Percentiles rank a stretch among this genome's conserved stretches.
phyloP scores from a whole-genome alignment of 208 protist species.

The Strigomonas culicis region DNA sequence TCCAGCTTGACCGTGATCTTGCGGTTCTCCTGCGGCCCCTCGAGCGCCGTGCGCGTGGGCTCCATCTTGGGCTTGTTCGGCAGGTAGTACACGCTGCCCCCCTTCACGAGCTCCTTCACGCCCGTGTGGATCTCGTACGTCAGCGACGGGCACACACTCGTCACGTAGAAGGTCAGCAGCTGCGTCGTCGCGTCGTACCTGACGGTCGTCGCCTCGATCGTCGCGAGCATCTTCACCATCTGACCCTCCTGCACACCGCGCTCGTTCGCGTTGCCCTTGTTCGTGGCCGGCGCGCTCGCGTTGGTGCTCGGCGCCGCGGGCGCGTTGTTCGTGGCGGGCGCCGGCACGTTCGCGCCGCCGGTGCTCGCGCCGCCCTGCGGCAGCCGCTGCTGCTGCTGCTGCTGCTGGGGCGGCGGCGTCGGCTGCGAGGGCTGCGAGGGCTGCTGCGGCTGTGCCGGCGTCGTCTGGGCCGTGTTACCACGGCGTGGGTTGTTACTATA shows the following conservation, averaged over 20 bases:
- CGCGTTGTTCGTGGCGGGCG: constrained; percentile 17
- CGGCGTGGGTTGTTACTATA: constrained; percentile 45
- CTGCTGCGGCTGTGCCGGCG: background rate
- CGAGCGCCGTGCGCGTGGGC: constrained; percentile 61
- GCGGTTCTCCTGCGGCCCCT: constrained; percentile 65
- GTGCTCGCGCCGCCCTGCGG: constrained; percentile 16
- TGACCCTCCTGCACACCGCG: constrained; percentile 86
- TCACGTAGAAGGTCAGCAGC: constrained; percentile 78
- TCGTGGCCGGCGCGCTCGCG: constrained; percentile 13
- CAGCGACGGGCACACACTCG: constrained; percentile 55
- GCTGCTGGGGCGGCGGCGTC: constrained; percentile 7
- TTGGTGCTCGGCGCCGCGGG: constrained; percentile 10
- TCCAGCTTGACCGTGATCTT: constrained; percentile 80
- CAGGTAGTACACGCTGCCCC: constrained; percentile 72
- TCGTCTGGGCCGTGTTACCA: background rate
- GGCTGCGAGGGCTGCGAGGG: background rate
- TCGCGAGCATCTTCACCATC: constrained; percentile 90
- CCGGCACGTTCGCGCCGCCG: background rate
- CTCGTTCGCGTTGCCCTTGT: constrained; percentile 16
- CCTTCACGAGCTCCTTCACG: constrained; percentile 82
- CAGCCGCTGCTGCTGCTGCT: constrained; percentile 19
- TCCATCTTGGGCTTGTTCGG: constrained; percentile 90
- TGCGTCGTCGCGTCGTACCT: constrained; percentile 59
- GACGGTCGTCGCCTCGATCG: constrained; percentile 82
- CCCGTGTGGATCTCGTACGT: constrained; percentile 90